A percentile compares a stretch with the other conserved stretches of the same genome.
phyloP scores from a whole-genome alignment of 2,329 filamentous ascomycete genomes.

The Dothistroma pini region DNA sequence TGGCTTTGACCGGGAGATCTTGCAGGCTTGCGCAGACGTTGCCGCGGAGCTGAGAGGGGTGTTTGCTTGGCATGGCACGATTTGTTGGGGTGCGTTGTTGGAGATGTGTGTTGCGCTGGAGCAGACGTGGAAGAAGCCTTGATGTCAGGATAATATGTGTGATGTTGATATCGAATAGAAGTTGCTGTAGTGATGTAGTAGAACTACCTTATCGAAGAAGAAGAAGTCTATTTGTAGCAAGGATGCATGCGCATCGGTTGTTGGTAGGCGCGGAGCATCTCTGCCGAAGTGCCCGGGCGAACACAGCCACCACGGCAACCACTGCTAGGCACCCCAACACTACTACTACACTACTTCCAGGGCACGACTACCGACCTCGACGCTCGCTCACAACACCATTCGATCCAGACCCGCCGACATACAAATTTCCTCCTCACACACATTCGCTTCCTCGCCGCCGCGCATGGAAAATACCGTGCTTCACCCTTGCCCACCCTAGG shows the following conservation, averaged over 20 bases:
- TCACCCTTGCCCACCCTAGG: background rate
- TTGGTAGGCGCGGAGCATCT: background rate
- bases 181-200: background rate
- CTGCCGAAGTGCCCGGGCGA: background rate
- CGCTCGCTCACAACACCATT: background rate
- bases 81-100: no score
- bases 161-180: background rate
- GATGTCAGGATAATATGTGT: background rate
- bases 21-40: background rate
- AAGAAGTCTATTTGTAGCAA: background rate
- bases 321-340: background rate
- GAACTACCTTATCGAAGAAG: background rate
- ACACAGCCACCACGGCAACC: background rate
- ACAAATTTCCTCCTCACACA: background rate
- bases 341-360: background rate
- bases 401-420: background rate
- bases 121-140: background rate
- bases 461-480: background rate
- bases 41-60: background rate
- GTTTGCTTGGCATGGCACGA: background rate
- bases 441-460: background rate
- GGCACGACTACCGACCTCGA: background rate
- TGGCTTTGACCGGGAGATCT: conserved; percentile 2
- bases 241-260: background rate
- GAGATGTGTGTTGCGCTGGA: no score